Base-by-base conservation (phyloP, 129 eudicot genomes). In the Ambrosia artemisiifolia region DNA sequence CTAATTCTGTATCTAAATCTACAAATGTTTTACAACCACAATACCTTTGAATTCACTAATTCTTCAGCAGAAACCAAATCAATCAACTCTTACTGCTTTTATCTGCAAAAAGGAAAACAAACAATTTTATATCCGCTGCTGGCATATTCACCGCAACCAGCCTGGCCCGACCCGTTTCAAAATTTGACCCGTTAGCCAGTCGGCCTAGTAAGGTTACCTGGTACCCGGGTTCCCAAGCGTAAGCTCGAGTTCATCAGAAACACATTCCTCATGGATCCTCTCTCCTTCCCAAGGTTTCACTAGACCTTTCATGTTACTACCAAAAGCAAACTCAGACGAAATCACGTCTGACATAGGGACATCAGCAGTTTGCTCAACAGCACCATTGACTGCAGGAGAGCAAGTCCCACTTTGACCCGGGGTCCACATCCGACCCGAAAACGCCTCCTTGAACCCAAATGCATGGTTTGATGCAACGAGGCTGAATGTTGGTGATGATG, bases 241-340 rank as follows among this genome's bases (percentile, higher is more conserved):
- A 71, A 93, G 96, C 75, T 89, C 92, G 33, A 93, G 95, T 76
- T 93, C 96, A 76, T 93, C 96, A 1, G 98, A 81, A 36, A 83
- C 88, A 35, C 96, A 87, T 75, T 93, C 98, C 54, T 93, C 98
- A 14, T 93, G 98, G 62, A 93, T 93, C 71, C 85, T 87, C 77
- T 93, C 98, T 18, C 98, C 98, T 83, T 93, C 92, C 98, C 98
- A 93, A 3, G 98, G 83, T 75, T 93, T 93, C 43, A 89, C 98
- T 33, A 76, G 20, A 24, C 80, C 75, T 33, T 76, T 76, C 69
- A 67, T 67, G 28, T 67, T 67, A 78, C 83, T 82, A 5, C 98
- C 98, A 67, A 93, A 93, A 19, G 98, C 98, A 87, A 93, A 93
- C 79, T 93, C 98, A 17, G 93, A 79, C 9, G 96, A 80, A 6